phyloP scores from a whole-genome alignment of 768 basidiomycete genomes.

The Phlebiopsis gigantea region DNA sequence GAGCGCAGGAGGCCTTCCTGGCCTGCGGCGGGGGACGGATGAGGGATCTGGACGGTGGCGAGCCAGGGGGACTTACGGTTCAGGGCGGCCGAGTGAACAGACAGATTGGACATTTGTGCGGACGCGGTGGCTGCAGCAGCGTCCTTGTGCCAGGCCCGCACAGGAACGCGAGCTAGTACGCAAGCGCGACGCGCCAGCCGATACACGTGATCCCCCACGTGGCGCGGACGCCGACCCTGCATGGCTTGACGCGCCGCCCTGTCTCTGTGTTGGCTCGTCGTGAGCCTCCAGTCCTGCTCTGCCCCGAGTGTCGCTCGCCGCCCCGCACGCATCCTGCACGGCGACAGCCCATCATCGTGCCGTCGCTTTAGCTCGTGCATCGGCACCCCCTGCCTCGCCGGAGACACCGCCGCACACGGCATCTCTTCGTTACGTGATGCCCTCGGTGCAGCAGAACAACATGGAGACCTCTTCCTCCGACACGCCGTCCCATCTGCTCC shows the following conservation, averaged over 20 bases:
- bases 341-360: background rate
- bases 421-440: slow-evolving; percentile 13
- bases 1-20: slow-evolving; percentile 68
- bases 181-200: slow-evolving; percentile 4
- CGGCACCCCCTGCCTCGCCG: background rate
- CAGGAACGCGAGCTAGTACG: background rate
- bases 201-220: background rate
- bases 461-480: slow-evolving; percentile 8
- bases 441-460: slow-evolving; percentile 14
- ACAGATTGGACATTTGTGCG: slow-evolving; percentile 22
- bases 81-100: slow-evolving; percentile 63
- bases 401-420: background rate
- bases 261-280: background rate
- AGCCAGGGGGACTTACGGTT: slow-evolving; percentile 42
- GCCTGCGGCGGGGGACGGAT: slow-evolving; percentile 38
- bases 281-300: too few species aligned
- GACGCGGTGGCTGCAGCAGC: background rate
- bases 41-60: too few species aligned
- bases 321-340: background rate
- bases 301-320: too few species aligned
- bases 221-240: background rate
- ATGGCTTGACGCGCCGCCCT: too few species aligned
- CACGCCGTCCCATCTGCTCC: slow-evolving; percentile 49
- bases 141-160: background rate
- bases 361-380: slow-evolving; percentile 10